A percentile compares a stretch with the other conserved stretches of the same genome.
phyloP scores from a whole-genome alignment of 345 rosid genomes.

The Stellera chamaejasme region DNA sequence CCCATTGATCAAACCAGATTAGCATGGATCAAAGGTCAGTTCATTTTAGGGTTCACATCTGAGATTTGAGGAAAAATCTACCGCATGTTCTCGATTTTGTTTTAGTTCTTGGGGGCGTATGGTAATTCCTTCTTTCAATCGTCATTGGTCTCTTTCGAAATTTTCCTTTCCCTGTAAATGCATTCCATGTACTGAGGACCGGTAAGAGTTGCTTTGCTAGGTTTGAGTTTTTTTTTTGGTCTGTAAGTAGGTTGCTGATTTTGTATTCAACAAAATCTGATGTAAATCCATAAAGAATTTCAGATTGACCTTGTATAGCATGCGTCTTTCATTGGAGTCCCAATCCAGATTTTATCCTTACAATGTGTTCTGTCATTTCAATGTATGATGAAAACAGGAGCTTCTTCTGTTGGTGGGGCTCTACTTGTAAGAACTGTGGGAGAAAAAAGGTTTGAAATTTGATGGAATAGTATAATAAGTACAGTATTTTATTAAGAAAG shows the following conservation, averaged over 20 bases:
- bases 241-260: slow-evolving; percentile 22
- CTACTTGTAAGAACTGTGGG: too few relatives aligned
- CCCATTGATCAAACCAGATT: slow-evolving; percentile 19
- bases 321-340: neutral
- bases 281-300: slow-evolving; percentile 25
- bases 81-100: slow-evolving; percentile 13
- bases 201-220: slow-evolving; percentile 9
- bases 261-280: slow-evolving; percentile 18
- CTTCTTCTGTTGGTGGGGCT: too few relatives aligned
- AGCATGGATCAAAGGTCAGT: slow-evolving; percentile 5
- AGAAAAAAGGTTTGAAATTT: too few relatives aligned
- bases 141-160: neutral
- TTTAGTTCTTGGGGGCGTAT: slow-evolving; percentile 6
- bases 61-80: slow-evolving; percentile 7
- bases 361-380: too few relatives aligned
- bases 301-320: neutral
- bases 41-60: slow-evolving; percentile 1
- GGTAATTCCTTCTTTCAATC: slow-evolving; percentile 10
- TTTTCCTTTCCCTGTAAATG: slow-evolving; percentile 5
- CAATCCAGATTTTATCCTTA: too few relatives aligned
- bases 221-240: slow-evolving; percentile 20
- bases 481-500: too few relatives aligned
- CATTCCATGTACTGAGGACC: slow-evolving; percentile 12
- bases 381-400: too few relatives aligned
- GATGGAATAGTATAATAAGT: too few relatives aligned